These are phyloP conservation scores for Colletotrichum magnum DNA, from an alignment of 2,329 filamentous ascomycete species.

Conservation along the genomic window DNA sequence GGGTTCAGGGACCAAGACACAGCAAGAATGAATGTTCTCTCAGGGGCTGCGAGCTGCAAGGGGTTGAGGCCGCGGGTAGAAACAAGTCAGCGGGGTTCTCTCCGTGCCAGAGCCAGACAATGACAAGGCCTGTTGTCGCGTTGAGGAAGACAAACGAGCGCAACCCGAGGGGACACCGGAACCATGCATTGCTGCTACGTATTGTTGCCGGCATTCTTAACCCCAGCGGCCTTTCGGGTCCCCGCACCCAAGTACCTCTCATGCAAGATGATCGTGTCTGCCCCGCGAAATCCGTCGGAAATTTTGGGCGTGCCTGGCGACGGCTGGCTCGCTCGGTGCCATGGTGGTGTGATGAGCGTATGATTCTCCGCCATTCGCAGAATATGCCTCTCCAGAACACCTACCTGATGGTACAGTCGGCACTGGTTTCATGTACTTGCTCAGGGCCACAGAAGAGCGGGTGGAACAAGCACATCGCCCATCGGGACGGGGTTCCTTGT, in stretches of 20 bases:
- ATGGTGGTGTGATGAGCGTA: conserved; percentile 32
- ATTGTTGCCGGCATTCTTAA: conserved; percentile 23
- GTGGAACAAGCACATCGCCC: not conserved
- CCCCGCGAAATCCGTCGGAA: conserved; percentile 36
- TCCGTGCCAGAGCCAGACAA: conserved; percentile 23
- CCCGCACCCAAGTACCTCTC: conserved; percentile 11
- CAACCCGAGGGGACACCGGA: not conserved
- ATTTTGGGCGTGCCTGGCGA: conserved; percentile 11
- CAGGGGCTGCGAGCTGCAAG: conserved; percentile 5
- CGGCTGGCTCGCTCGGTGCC: conserved; percentile 19
- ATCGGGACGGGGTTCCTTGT: not conserved
- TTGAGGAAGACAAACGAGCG: conserved; percentile 20
- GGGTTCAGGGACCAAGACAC: conserved; percentile 4
- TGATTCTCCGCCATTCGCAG: conserved; percentile 27
- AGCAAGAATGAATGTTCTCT: conserved; percentile 7
- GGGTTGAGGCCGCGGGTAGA: conserved; percentile 2
- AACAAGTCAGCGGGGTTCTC: conserved; percentile 30
- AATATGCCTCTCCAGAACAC: not conserved
- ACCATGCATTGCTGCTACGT: conserved; percentile 17
- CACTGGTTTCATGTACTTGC: not conserved
- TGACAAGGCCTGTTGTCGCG: conserved; percentile 8
- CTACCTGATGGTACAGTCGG: not conserved
- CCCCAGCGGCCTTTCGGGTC: conserved; percentile 1
- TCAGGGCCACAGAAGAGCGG: not conserved
- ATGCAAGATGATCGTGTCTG: conserved; percentile 40